These are phyloP conservation scores for Amphicarpaea edgeworthii DNA, from an alignment of 306 rosid genomes.

Conservation along the genomic window DNA sequence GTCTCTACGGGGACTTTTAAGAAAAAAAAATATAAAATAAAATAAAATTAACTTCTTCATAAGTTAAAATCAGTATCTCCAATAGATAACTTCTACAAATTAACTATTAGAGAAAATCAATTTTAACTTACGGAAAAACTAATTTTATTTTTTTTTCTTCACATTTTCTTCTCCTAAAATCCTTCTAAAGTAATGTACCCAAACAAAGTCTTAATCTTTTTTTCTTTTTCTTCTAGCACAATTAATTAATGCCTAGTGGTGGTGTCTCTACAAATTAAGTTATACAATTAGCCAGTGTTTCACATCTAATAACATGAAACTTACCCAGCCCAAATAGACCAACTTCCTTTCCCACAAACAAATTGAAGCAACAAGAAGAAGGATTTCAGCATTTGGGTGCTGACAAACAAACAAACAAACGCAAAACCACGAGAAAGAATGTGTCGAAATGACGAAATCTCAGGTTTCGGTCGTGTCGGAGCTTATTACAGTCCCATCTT, in stretches of 20 bases:
- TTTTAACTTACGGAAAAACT: too few relatives aligned
- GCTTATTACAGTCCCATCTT: conserved; percentile 73
- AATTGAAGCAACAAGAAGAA: conserved; percentile 47
- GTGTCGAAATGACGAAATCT: too few relatives aligned
- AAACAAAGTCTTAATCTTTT: too few relatives aligned
- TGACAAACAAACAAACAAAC: conserved; percentile 38
- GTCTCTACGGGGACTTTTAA: too few relatives aligned
- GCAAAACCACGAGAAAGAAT: conserved; percentile 30
- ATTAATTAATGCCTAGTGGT: conserved; percentile 35
- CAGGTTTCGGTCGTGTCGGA: conserved; percentile 69
- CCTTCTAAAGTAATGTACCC: too few relatives aligned
- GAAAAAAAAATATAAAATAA: too few relatives aligned
- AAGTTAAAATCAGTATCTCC: too few relatives aligned
- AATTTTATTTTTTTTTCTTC: too few relatives aligned
- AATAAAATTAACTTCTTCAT: too few relatives aligned
- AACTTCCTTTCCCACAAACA: conserved; percentile 57
- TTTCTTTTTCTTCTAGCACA: conserved; percentile 23
- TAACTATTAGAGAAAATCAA: too few relatives aligned
- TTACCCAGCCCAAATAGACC: conserved; percentile 52
- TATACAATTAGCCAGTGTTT: conserved; percentile 59
- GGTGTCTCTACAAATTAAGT: conserved; percentile 66
- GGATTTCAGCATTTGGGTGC: conserved; percentile 42
- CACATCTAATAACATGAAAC: conserved; percentile 52
- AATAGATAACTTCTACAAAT: too few relatives aligned
- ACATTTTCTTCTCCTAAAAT: too few relatives aligned